Evolutionary conservation across 1,139 yeast species (phyloP).

Genomic region (Candida dubliniensis): DNA sequence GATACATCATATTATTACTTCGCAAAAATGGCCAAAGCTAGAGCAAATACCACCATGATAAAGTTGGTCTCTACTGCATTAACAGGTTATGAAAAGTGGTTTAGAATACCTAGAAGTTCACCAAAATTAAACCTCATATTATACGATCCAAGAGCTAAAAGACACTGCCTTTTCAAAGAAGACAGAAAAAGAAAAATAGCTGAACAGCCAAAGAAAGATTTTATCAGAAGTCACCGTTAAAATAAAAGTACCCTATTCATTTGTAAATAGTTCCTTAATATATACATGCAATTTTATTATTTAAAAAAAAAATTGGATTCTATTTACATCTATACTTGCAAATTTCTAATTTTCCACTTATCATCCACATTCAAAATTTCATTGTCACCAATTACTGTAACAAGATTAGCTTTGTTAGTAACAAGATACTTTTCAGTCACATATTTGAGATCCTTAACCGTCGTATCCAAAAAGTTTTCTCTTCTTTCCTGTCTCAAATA

Average conservation of each 20-base stretch:
- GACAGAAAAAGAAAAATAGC: constrained; percentile 80
- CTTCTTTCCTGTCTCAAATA: constrained; percentile 82
- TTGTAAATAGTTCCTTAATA: constrained; percentile 2
- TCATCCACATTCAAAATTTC: constrained; percentile 29
- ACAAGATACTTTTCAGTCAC: constrained; percentile 63
- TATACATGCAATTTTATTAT: constrained; percentile 1
- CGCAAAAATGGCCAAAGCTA: constrained; percentile 41
- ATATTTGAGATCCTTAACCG: constrained; percentile 58
- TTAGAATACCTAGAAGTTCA: constrained; percentile 78
- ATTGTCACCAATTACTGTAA: constrained; percentile 56
- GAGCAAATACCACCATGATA: constrained; percentile 48
- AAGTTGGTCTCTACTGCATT: constrained; percentile 77
- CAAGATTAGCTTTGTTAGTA: constrained; percentile 23
- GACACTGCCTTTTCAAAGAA: constrained; percentile 87
- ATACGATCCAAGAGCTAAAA: constrained; percentile 74
- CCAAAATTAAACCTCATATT: constrained; percentile 78
- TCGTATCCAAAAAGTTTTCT: constrained; percentile 66
- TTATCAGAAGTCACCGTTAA: constrained; percentile 49
- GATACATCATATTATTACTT: background rate
- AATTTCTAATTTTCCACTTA: constrained; percentile 27
- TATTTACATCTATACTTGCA: constrained; percentile 4
- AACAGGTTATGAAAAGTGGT: constrained; percentile 82
- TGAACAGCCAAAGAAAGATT: constrained; percentile 60
- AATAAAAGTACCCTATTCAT: background rate
- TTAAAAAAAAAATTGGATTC: background rate